These are phyloP conservation scores for Nannizziopsis barbatae DNA, from an alignment of 2,329 filamentous ascomycete species.

Conservation along the genomic window DNA sequence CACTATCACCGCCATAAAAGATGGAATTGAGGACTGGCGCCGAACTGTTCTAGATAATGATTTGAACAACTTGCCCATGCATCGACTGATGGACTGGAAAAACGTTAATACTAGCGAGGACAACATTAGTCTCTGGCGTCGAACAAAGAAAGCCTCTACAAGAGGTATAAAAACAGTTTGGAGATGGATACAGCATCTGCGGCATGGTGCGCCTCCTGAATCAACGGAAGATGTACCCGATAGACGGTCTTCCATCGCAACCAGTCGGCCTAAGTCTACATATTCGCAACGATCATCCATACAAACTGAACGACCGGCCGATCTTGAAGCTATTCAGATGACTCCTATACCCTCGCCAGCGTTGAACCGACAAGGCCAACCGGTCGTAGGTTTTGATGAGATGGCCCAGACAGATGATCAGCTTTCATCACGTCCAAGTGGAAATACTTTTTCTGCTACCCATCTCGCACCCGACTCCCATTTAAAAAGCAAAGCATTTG, in stretches of 20 bases:
- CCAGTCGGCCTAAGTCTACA: constrained; percentile 44
- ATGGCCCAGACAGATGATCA: not conserved
- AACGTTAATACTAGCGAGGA: constrained; percentile 92
- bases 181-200: constrained; percentile 39
- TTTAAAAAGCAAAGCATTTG: constrained; percentile 8
- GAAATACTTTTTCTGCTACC: not conserved
- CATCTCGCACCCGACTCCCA: constrained; percentile 5
- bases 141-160: constrained; percentile 78
- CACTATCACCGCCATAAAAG: constrained; percentile 77
- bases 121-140: constrained; percentile 73
- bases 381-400: not conserved
- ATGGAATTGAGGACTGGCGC: constrained; percentile 89
- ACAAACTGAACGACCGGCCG: constrained; percentile 38
- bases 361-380: constrained; percentile 4
- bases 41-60: constrained; percentile 84
- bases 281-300: constrained; percentile 44
- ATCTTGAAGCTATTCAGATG: constrained; percentile 68
- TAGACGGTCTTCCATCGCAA: constrained; percentile 51
- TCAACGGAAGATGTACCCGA: constrained; percentile 35
- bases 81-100: constrained; percentile 74
- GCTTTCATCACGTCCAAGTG: not conserved
- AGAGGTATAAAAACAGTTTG: constrained; percentile 48
- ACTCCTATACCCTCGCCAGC: constrained; percentile 76
- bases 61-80: constrained; percentile 90
- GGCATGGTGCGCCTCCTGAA: constrained; percentile 37